A percentile compares a stretch with the other conserved stretches of the same genome.
Evolutionary conservation across 768 basidiomycete species (phyloP).

Genomic region (Phanerochaete carnosa): DNA sequence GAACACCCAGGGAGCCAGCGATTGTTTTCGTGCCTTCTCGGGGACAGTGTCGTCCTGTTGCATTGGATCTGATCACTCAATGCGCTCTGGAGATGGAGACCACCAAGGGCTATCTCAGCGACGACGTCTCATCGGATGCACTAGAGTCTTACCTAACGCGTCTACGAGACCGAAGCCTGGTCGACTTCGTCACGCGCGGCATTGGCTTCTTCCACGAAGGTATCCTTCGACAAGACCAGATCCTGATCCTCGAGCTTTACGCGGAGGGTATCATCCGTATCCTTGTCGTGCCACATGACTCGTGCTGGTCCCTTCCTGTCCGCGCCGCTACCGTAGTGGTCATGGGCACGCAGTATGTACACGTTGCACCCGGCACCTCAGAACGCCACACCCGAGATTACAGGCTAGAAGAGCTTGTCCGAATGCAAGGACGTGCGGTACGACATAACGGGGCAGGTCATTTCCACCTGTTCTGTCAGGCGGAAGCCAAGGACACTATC

Average conservation of each 20-base stretch:
- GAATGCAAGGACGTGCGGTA: conserved; percentile 89
- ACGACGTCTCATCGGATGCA: conserved; percentile 43
- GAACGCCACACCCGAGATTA: conserved; percentile 81
- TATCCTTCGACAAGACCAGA: conserved; percentile 62
- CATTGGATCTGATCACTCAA: conserved; percentile 83
- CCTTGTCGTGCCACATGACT: conserved; percentile 77
- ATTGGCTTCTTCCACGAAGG: conserved; percentile 86
- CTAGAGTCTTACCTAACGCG: conserved; percentile 57
- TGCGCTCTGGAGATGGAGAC: conserved; percentile 74
- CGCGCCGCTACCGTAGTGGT: conserved; percentile 79
- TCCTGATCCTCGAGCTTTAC: conserved; percentile 76
- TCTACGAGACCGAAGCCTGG: conserved; percentile 59
- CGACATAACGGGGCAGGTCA: conserved; percentile 49
- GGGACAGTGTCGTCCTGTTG: conserved; percentile 67
- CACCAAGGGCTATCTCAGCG: conserved; percentile 63
- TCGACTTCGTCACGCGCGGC: conserved; percentile 78
- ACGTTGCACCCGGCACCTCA: conserved; percentile 39
- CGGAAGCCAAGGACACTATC: conserved; percentile 79
- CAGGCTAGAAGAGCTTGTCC: conserved; percentile 72
- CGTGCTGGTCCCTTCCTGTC: conserved; percentile 88
- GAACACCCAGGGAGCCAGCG: conserved; percentile 43
- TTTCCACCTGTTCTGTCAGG: conserved; percentile 88
- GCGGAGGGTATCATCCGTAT: conserved; percentile 76
- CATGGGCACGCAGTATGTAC: conserved; percentile 88
- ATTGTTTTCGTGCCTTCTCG: conserved; percentile 90